These are phyloP conservation scores for Strobilomyces confusus DNA, from an alignment of 768 basidiomycete genomes.

Conservation along the genomic window DNA sequence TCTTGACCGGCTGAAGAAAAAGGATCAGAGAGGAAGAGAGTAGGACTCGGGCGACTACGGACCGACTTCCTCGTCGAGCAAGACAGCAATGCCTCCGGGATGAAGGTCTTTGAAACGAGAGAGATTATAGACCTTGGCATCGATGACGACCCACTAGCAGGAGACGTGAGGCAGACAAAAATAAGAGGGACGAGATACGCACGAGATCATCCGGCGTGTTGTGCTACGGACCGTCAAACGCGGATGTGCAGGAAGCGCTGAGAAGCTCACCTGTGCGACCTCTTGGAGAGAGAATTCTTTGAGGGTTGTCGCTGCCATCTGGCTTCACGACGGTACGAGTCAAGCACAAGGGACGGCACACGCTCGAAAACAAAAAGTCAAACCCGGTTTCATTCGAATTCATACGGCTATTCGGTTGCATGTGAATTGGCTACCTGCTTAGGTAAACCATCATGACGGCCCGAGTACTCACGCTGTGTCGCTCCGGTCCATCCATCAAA, in stretches of 20 bases:
- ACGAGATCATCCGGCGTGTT: slow-evolving; percentile 75
- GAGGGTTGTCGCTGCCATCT: slow-evolving; percentile 30
- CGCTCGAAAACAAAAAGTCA: no score
- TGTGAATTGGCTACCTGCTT: neutral
- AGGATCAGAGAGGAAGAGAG: neutral
- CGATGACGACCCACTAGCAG: slow-evolving; percentile 74
- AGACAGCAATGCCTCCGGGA: slow-evolving; percentile 75
- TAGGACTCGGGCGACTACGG: slow-evolving; percentile 19
- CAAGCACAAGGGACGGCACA: neutral
- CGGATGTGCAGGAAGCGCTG: neutral
- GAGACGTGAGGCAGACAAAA: neutral
- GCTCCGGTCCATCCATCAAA: no score
- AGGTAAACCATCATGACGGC: neutral
- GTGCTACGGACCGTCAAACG: slow-evolving; percentile 43
- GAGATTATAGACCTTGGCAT: slow-evolving; percentile 80
- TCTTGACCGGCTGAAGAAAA: slow-evolving; percentile 67
- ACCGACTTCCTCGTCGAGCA: slow-evolving; percentile 79
- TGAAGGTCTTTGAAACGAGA: slow-evolving; percentile 77
- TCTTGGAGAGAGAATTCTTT: slow-evolving; percentile 55
- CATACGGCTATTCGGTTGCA: neutral
- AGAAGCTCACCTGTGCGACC: slow-evolving; percentile 44
- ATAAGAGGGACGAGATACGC: slow-evolving; percentile 15
- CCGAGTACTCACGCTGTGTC: no score
- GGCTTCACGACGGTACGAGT: neutral
- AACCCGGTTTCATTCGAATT: neutral